Evolutionary conservation across 2,329 filamentous ascomycete species (phyloP).

Genomic region (Cladosporium sp.): DNA sequence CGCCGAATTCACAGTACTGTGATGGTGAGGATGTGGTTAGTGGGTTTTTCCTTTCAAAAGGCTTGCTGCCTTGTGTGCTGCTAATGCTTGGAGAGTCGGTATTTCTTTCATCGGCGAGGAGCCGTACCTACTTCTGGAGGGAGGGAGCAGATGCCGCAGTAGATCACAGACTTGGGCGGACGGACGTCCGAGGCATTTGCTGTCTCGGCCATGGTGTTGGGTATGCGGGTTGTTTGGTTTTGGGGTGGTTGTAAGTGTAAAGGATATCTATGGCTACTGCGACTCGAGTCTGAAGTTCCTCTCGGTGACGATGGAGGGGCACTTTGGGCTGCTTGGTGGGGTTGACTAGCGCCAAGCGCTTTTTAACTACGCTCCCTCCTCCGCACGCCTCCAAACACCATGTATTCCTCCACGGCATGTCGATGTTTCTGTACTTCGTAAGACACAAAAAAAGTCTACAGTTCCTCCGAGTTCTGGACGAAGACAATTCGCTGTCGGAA

Average conservation of each 20-base stretch:
- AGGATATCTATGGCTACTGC: not conserved
- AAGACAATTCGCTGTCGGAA: not conserved
- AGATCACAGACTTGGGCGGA: slow-evolving; percentile 56
- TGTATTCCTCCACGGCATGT: not conserved
- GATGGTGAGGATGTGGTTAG: slow-evolving; percentile 15
- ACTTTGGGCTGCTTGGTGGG: slow-evolving; percentile 15
- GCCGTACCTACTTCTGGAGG: slow-evolving; percentile 64
- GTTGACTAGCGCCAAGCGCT: not conserved
- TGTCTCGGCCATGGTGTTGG: slow-evolving; percentile 34
- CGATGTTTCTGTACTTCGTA: not conserved
- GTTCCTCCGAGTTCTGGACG: no score
- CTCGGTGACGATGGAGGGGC: slow-evolving; percentile 17
- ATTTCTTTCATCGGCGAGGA: slow-evolving; percentile 17
- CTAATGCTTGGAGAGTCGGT: not conserved
- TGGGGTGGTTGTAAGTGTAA: not conserved
- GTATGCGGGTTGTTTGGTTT: not conserved
- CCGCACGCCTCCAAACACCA: no score
- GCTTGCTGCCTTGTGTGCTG: not conserved
- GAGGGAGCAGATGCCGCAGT: slow-evolving; percentile 67
- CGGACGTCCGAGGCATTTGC: slow-evolving; percentile 22
- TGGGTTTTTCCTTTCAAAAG: not conserved
- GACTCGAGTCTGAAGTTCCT: not conserved
- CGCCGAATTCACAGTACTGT: slow-evolving; percentile 98
- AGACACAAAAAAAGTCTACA: no score
- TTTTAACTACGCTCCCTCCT: not conserved